Evolutionary conservation across 257 asterid species (phyloP).

Genomic region (Salvia splendens): DNA sequence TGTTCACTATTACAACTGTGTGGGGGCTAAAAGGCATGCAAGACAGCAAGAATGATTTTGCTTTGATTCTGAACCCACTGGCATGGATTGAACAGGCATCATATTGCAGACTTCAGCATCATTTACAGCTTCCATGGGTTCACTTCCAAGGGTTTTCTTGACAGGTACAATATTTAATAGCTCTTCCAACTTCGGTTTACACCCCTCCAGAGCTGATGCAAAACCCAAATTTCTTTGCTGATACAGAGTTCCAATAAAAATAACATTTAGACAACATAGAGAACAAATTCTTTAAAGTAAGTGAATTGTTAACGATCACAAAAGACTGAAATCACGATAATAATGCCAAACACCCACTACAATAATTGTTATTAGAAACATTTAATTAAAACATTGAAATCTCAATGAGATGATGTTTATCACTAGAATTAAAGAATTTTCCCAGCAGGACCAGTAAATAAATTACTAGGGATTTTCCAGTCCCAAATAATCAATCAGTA

Average conservation of each 20-base stretch:
- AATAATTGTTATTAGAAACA: no score
- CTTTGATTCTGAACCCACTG: conserved; percentile 49
- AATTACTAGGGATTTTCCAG: conserved; percentile 34
- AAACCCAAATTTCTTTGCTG: conserved; percentile 53
- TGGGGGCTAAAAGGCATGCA: conserved; percentile 47
- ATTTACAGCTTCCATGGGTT: conserved; percentile 42
- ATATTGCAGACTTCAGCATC: conserved; percentile 45
- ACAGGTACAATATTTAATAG: conserved; percentile 53
- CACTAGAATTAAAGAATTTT: not conserved
- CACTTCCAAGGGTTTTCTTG: conserved; percentile 44
- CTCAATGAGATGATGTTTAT: conserved; percentile 4
- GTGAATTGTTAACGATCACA: conserved; percentile 21
- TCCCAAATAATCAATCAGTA: conserved; percentile 39
- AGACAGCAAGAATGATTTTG: conserved; percentile 41
- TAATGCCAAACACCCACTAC: no score
- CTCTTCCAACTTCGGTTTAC: conserved; percentile 53
- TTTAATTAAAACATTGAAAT: conserved; percentile 12
- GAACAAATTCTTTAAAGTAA: conserved; percentile 18
- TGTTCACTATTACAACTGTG: conserved; percentile 72
- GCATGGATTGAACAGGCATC: conserved; percentile 45
- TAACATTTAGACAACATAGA: conserved; percentile 21
- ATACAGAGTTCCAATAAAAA: conserved; percentile 31
- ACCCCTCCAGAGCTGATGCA: conserved; percentile 38
- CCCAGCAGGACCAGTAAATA: conserved; percentile 38
- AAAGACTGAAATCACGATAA: conserved; percentile 23